These are phyloP conservation scores for Candida silvicultrix DNA, from an alignment of 805 yeast species.

Conservation along the genomic window DNA sequence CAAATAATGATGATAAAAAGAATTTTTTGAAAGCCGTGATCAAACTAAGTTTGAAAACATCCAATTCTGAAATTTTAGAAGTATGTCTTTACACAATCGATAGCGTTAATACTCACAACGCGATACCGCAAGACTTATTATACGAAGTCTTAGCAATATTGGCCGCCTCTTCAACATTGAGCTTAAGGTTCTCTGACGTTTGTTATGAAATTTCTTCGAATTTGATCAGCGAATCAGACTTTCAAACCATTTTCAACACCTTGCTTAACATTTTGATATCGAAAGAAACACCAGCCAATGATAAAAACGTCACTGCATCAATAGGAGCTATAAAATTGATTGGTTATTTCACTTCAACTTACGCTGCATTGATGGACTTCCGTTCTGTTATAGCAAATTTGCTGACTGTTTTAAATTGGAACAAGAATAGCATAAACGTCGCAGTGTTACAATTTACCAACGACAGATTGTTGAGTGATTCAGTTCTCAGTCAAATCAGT, in stretches of 20 bases:
- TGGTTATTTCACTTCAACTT: constrained; percentile 24
- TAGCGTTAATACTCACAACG: constrained; percentile 38
- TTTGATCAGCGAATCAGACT: constrained; percentile 20
- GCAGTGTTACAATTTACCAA: constrained; percentile 35
- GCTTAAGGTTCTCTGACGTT: constrained; percentile 27
- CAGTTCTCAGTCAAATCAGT: constrained; percentile 26
- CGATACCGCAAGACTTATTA: constrained; percentile 35
- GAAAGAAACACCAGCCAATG: constrained; percentile 5
- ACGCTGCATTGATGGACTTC: constrained; percentile 22
- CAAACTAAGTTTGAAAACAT: constrained; percentile 33
- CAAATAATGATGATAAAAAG: constrained; percentile 27
- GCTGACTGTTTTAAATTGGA: constrained; percentile 25
- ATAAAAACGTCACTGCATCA: constrained; percentile 24
- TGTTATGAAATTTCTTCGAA: constrained; percentile 34
- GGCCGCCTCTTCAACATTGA: constrained; percentile 36
- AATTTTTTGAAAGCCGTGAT: constrained; percentile 29
- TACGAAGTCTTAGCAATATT: constrained; percentile 35
- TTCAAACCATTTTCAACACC: constrained; percentile 8
- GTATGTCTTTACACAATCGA: constrained; percentile 36
- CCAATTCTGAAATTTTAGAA: constrained; percentile 29
- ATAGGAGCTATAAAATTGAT: constrained; percentile 35
- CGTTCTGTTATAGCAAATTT: constrained; percentile 28
- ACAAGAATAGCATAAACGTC: constrained; percentile 32
- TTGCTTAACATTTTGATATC: constrained; percentile 13
- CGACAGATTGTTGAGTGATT: constrained; percentile 29